Evolutionary conservation across 2,329 filamentous ascomycete genomes (phyloP), one percentile per base, ranked within the genome.

Genomic region (Colletotrichum shisoi): DNA sequence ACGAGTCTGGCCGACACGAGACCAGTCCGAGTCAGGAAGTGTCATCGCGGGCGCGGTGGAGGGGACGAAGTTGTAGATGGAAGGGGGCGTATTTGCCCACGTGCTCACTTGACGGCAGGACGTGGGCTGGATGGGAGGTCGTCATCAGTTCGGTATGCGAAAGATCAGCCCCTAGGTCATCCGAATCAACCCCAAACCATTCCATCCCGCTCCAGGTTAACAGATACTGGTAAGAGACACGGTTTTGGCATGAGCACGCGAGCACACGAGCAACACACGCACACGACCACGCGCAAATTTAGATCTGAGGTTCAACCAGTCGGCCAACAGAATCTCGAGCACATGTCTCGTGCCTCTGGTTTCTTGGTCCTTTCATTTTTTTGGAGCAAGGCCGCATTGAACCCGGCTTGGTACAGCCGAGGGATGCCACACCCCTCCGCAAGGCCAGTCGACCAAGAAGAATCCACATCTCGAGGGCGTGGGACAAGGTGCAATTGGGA

Each of bases 331-430:
- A 21, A 53, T 46, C 39, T 46, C 46, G 48, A 58, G 60, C 60
- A 63, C 64, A 67, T 64, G 64, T 67, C 64, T 67, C 61, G 61
- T 64, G 64, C 61, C 54, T 56, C 27, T 64, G 54, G 19, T 48
- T 57, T 3, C 54, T 64, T 40, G 46, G 44, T 34, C 31, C 31
- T 34, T 34, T 9, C 19, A 5, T 34, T 17, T 27, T 27, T 42
- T 7, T 39, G 40, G 15, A 27, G 53, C 44, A 34, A 19, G 49
- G 21, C 19, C n/a, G 52, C 58, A 66, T 57, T 39, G 63, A 17
- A 46, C 52, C 48, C 31, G 27, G 42, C 49, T 53, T 31, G 8
- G 21, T n/a, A 34, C 44, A 19, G 21, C n/a, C 17, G 5, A 17
- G 15, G 40, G 19, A 57, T 44, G 56, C 27, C 42, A 24, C 15